Percentiles rank a stretch among this genome's conserved stretches.
Conservation (phyloP, 2,329 filamentous ascomycete species). For the Diaporthe amygdali region DNA sequence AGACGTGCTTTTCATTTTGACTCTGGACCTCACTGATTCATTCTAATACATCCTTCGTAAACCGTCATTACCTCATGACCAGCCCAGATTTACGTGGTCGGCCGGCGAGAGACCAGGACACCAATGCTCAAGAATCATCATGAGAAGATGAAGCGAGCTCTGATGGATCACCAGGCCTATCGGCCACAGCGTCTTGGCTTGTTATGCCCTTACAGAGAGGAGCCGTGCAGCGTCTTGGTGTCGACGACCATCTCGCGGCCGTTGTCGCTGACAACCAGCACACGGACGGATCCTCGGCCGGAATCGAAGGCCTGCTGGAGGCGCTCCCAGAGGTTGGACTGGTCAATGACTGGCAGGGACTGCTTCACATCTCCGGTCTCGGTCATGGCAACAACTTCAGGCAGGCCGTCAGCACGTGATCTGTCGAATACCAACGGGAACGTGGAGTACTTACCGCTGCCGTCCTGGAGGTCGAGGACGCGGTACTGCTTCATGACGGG, state of each 20-base stretch:
- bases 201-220: conserved; percentile 58
- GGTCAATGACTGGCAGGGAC: conserved; percentile 88
- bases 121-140: conserved; percentile 18
- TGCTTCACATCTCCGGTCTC: conserved; percentile 99
- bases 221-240: conserved; percentile 96
- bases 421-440: no score
- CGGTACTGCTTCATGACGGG: conserved; percentile 99
- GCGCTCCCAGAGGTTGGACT: conserved; percentile 85
- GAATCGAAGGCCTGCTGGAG: conserved; percentile 85
- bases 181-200: background rate
- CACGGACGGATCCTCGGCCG: conserved; percentile 91
- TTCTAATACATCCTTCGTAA: conserved; percentile 27
- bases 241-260: conserved; percentile 96
- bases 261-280: conserved; percentile 92
- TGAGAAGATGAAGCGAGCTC: conserved; percentile 11
- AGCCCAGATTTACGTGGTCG: background rate
- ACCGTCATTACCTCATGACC: conserved; percentile 34
- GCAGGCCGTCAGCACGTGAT: background rate
- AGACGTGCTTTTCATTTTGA: conserved; percentile 1
- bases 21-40: conserved; percentile 24
- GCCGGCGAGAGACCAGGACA: conserved; percentile 23
- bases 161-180: conserved; percentile 23
- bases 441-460: conserved; percentile 54
- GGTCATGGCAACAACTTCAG: conserved; percentile 90
- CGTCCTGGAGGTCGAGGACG: conserved; percentile 94